Base-by-base conservation (phyloP, 306 rosid species). In the Gastrolobium villosum region DNA sequence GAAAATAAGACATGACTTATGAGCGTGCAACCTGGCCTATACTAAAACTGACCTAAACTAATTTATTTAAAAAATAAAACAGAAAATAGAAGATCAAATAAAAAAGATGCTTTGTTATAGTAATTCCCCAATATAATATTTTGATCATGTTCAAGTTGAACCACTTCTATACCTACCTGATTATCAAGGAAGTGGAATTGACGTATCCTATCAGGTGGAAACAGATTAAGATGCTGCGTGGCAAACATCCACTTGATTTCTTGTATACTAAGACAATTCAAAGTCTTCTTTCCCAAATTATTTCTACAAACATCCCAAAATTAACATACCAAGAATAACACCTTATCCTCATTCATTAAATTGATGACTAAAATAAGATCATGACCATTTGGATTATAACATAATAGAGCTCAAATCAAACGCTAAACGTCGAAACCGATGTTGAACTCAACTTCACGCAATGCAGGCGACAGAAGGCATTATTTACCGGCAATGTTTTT, bases 381-480 rank as follows among this genome's bases (percentile, higher is more conserved):
- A 69, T 63, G 73, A 35, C 48, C 57, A 34, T 28, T 30, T 65
- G 55, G n/a, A 35, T 54, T 54, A 34, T 36, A 9, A 3, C 37
- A 53, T 0, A 10, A 39, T 5, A 9, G 10, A 20, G 26, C 61
- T 52, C 37, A 70, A 43, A 34, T 70, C 64, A 72, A 46, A 65
- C 48, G 34, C 77, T 48, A 59, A 37, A 54, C 31, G 76, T 48
- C 72, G 64, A 74, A 70, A 35, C 48, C 83, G 75, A 76, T 45
- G 79, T 72, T 72, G 4, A 77, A 45, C 62, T 34, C 76, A 34
- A 53, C 82, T 62, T 35, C 30, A 44, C 50, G 50, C 48, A 31
- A 81, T 59, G 81, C 81, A 49, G 82, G 77, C 75, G 34, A 65
- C 82, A 68, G 40, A 39, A 54, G 3, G 31, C 70, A 37, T 15